These are phyloP conservation scores for Penicillium turbatum DNA, from an alignment of 495 filamentous ascomycete genomes.

Conservation along the genomic window DNA sequence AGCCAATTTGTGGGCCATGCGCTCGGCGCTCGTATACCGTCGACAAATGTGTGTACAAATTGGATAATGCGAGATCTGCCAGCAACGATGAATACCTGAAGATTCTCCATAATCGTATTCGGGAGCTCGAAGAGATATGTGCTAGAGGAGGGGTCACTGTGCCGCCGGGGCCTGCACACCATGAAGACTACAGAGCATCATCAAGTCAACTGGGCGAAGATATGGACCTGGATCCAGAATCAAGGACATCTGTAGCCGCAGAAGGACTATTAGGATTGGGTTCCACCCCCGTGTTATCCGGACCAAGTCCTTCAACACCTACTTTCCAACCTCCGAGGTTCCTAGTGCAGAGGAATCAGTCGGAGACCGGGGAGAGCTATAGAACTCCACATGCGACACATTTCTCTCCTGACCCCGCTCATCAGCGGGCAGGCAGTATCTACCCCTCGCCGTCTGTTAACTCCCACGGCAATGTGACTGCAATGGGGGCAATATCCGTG, in stretches of 20 bases:
- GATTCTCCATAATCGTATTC: constrained; percentile 34
- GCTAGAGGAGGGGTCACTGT: constrained; percentile 27
- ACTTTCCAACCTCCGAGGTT: background rate
- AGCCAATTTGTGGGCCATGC: constrained; percentile 45
- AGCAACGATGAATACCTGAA: constrained; percentile 40
- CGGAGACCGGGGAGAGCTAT: background rate
- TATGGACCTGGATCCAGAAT: constrained; percentile 9
- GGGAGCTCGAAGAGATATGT: constrained; percentile 34
- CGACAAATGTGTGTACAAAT: constrained; percentile 36
- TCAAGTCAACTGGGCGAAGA: background rate
- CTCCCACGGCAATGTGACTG: constrained; percentile 28
- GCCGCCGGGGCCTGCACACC: constrained; percentile 7
- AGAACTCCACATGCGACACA: constrained; percentile 1
- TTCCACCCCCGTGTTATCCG: background rate
- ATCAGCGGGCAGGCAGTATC: constrained; percentile 1
- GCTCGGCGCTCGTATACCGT: constrained; percentile 30
- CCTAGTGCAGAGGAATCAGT: background rate
- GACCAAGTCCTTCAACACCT: background rate
- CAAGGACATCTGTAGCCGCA: constrained; percentile 21
- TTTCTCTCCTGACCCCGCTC: background rate
- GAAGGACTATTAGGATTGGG: constrained; percentile 24
- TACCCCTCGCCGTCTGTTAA: constrained; percentile 21
- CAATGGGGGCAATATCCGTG: constrained; percentile 33
- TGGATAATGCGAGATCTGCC: constrained; percentile 34
- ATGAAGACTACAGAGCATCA: constrained; percentile 2